phyloP scores from a whole-genome alignment of 208 protist genomes.

The Crithidia bombi region DNA sequence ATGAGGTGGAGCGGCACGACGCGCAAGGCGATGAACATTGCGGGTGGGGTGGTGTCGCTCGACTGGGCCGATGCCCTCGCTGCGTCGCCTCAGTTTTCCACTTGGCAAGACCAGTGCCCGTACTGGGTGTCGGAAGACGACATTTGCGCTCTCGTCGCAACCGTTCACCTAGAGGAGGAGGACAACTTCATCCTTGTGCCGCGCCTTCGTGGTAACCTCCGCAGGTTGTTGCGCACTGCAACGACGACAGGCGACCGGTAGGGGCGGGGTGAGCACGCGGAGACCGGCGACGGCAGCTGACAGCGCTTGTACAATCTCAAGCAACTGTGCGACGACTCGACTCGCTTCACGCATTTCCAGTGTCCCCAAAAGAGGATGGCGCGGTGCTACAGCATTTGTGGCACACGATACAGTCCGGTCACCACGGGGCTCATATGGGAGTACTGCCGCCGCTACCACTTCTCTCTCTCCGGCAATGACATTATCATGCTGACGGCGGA shows the following conservation, averaged over 20 bases:
- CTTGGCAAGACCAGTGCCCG: constrained; percentile 21
- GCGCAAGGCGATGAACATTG: background rate
- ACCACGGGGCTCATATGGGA: constrained; percentile 54
- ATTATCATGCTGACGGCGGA: constrained; percentile 49
- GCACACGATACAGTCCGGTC: constrained; percentile 40
- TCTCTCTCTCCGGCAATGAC: constrained; percentile 4
- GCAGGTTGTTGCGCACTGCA: background rate
- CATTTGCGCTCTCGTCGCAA: constrained; percentile 27
- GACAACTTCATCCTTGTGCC: constrained; percentile 20
- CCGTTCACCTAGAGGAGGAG: constrained; percentile 32
- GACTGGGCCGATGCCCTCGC: background rate
- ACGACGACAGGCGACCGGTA: background rate
- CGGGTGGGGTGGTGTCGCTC: background rate
- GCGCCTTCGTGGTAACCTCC: background rate
- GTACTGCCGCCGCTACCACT: constrained; percentile 56
- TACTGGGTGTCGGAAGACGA: constrained; percentile 49
- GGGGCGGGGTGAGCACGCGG: no score
- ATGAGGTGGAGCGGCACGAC: no score
- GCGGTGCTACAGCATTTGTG: constrained; percentile 39
- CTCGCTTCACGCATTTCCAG: constrained; percentile 25
- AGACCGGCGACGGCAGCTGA: background rate
- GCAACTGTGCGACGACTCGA: constrained; percentile 42
- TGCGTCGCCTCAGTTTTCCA: constrained; percentile 23
- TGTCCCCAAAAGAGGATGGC: background rate
- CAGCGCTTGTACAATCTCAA: constrained; percentile 45